Evolutionary conservation across 345 rosid species (phyloP).

Genomic region (Sonneratia alba): DNA sequence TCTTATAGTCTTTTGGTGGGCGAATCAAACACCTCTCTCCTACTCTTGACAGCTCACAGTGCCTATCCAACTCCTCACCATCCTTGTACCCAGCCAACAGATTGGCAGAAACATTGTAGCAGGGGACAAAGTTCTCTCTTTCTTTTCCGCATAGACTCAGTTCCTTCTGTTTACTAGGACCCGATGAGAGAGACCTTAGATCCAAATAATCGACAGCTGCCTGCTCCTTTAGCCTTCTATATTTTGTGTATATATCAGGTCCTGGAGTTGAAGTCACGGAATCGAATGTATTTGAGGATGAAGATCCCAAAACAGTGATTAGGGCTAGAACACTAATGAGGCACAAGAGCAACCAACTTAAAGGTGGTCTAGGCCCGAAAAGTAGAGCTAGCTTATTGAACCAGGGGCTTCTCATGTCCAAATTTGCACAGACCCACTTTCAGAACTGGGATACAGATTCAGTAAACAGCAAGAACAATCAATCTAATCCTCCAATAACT

Average conservation of each 20-base stretch:
- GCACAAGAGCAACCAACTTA: constrained; percentile 55
- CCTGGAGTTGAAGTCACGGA: constrained; percentile 29
- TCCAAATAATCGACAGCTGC: constrained; percentile 78
- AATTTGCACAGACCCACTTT: constrained; percentile 12
- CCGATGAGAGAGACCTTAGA: constrained; percentile 50
- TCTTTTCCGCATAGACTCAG: constrained; percentile 77
- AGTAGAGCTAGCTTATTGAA: constrained; percentile 41
- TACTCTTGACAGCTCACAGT: constrained; percentile 55
- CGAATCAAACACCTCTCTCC: constrained; percentile 61
- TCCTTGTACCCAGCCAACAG: constrained; percentile 62
- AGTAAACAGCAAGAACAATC: constrained; percentile 18
- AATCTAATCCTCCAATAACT: constrained; percentile 21
- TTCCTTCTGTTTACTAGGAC: constrained; percentile 45
- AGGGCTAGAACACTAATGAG: constrained; percentile 54
- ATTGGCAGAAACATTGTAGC: constrained; percentile 75
- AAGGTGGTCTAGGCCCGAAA: constrained; percentile 62
- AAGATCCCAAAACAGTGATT: constrained; percentile 60
- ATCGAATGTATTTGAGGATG: constrained; percentile 47
- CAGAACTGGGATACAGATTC: constrained; percentile 15
- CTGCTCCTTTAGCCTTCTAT: constrained; percentile 89
- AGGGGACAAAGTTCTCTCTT: constrained; percentile 81
- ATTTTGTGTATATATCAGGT: constrained; percentile 53
- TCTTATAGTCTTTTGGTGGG: constrained; percentile 91
- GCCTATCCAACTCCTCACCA: constrained; percentile 87
- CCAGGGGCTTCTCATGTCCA: constrained; percentile 93